phyloP scores from a whole-genome alignment of 371 early-diverging fungal genomes.

The Mortierella sp. region DNA sequence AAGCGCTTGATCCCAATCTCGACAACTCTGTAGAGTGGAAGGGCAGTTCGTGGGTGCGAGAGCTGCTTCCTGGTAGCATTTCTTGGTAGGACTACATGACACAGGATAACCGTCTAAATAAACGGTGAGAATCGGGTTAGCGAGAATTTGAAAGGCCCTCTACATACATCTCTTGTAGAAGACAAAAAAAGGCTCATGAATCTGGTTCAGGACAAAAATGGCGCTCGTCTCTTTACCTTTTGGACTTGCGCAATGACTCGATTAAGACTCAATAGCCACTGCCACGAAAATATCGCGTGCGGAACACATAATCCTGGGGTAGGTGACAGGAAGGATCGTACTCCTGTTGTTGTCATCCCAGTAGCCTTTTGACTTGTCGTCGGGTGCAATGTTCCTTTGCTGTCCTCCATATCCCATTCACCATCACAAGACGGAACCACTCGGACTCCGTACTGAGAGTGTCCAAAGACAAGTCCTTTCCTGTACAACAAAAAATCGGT shows the following conservation, averaged over 20 bases:
- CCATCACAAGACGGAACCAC: conserved; percentile 16
- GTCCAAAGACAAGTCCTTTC: conserved; percentile 47
- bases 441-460: conserved; percentile 50
- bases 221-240: conserved; percentile 59
- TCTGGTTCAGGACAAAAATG: too few relatives aligned
- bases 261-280: conserved; percentile 65
- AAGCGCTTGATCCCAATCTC: conserved; percentile 69
- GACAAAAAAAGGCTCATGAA: too few relatives aligned
- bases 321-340: conserved; percentile 19
- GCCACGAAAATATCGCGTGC: conserved; percentile 58
- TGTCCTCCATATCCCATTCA: conserved; percentile 1
- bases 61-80: conserved; percentile 5
- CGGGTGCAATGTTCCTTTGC: too few relatives aligned
- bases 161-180: too few relatives aligned
- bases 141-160: too few relatives aligned
- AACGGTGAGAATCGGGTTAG: too few relatives aligned
- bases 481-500: conserved; percentile 73
- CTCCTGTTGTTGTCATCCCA: not conserved
- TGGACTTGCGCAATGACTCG: conserved; percentile 74
- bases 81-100: conserved; percentile 61
- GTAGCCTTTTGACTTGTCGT: too few relatives aligned
- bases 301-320: conserved; percentile 26
- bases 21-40: conserved; percentile 55
- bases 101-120: conserved; percentile 65
- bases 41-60: conserved; percentile 25